Evolutionary conservation across 2,329 filamentous ascomycete species (phyloP).

Genomic region (Colletotrichum sojae): DNA sequence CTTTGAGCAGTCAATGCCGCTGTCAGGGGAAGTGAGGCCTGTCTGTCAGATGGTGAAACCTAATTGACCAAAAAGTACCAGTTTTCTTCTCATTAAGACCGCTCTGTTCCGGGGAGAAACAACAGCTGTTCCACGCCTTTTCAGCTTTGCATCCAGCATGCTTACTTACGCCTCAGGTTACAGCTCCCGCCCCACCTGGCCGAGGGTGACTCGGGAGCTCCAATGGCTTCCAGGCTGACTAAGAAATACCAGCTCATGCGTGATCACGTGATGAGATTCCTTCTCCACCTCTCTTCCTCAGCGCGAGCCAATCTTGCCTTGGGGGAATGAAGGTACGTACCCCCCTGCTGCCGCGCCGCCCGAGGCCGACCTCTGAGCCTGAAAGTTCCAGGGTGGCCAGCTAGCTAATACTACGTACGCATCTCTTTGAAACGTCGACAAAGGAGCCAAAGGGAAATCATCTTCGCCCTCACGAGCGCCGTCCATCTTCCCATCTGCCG

Average conservation of each 20-base stretch:
- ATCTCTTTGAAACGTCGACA: conserved; percentile 41
- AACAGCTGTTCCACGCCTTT: conserved; percentile 9
- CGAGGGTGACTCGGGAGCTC: not conserved
- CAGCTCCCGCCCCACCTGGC: not conserved
- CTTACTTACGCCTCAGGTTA: too few relatives aligned
- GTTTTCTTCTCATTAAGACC: not conserved
- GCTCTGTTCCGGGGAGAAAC: conserved; percentile 17
- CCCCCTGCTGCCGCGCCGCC: conserved; percentile 32
- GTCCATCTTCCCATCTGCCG: conserved; percentile 8
- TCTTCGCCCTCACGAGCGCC: conserved; percentile 17
- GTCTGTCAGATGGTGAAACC: not conserved
- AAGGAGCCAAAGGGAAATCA: conserved; percentile 25
- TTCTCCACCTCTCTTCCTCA: conserved; percentile 15
- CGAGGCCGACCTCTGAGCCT: conserved; percentile 38
- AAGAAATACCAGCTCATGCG: not conserved
- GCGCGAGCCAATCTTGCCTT: conserved; percentile 5
- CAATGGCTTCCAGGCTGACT: not conserved
- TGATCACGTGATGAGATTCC: conserved; percentile 3
- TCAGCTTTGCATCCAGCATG: too few relatives aligned
- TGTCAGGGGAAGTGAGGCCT: not conserved
- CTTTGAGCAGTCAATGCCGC: not conserved
- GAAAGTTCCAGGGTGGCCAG: conserved; percentile 42
- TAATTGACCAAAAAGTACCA: not conserved
- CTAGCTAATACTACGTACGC: conserved; percentile 2
- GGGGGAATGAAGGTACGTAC: conserved; percentile 31